These are phyloP conservation scores for Durusdinium trenchii DNA, from an alignment of 73 alveolate species.

Conservation along the genomic window DNA sequence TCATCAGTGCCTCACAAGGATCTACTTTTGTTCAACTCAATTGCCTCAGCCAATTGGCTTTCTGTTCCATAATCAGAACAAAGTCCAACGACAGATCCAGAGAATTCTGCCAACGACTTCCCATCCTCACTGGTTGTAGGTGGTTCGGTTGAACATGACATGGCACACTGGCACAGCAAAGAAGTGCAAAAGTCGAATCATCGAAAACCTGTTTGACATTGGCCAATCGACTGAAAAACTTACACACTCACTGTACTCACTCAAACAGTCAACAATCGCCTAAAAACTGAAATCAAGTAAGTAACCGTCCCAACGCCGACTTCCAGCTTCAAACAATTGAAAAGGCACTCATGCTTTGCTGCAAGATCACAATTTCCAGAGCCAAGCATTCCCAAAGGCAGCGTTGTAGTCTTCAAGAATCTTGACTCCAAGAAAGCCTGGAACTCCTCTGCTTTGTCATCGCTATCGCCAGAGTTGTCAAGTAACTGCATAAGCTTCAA, in stretches of 20 bases:
- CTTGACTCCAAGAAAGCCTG: background rate
- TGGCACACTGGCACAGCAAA: background rate
- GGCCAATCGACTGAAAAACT: background rate
- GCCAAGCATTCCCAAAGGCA: constrained; percentile 4
- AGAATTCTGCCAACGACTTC: background rate
- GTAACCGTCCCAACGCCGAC: no score
- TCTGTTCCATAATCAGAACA: constrained; percentile 34
- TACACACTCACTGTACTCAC: no score
- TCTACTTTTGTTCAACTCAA: background rate
- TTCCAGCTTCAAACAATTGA: constrained; percentile 9
- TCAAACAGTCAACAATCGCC: no score
- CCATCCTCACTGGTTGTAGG: background rate
- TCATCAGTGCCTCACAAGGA: background rate
- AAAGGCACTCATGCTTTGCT: background rate
- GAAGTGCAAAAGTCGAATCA: background rate
- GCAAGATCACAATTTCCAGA: background rate
- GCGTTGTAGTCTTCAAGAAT: background rate
- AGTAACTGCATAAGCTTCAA: background rate
- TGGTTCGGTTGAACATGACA: background rate
- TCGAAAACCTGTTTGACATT: background rate
- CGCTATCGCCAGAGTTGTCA: background rate
- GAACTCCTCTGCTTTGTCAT: background rate
- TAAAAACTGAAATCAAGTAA: no score
- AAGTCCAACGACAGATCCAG: background rate
- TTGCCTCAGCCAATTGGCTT: background rate